Base-by-base conservation (phyloP, 1,284 basidiomycete genomes). In the Cutaneotrichosporon sp. region DNA sequence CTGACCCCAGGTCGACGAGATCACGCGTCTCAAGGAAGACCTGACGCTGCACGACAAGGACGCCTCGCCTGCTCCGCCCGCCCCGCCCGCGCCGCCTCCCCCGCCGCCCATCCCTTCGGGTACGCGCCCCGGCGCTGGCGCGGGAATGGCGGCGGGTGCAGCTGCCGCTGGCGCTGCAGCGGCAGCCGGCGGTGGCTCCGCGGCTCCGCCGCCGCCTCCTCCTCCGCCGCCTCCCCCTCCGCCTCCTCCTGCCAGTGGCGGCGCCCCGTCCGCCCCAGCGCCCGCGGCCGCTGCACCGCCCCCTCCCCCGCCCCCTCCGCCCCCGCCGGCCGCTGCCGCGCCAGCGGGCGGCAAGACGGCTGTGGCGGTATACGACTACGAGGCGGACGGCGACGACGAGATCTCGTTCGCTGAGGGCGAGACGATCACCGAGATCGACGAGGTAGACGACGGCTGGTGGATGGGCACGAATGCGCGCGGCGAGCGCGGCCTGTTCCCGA, bases 391-490 rank as follows among this genome's bases (percentile, higher is more conserved):
- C 52, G 66, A 73, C 40, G 90, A 91, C 66, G 91, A 96, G 69
- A 83, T 94, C 75, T 74, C 75, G 49, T 79, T 96, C 18, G 63
- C 77, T 2, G 90, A 93, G 70, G 91, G 89, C 46, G 88, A 92
- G 67, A 74, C 85, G 36, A 83, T 94, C 51, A 83, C 86, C 49
- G 81, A 87, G 60, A 84, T 93, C 43, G 88, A 91, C 70, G 82
- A 88, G 73, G 69, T 90, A n/a, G 88, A 86, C 65, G 87, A 89
- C 62, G 87, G 77, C 75, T 81, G 79, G 90, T 92, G 90, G 90
- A 81, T 78, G 58, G 90, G 88, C 26, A 78, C 83, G 40, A 83
- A 84, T 34, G 74, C 78, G 36, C 77, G 77, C 26, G 88, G 87
- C 8, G 79, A 81, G 76, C 76, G 74, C 7, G 90, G 90, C 84